Percentiles rank a stretch among this genome's conserved stretches.
Conservation (phyloP, 345 rosid species). For the Carallia brachiata region DNA sequence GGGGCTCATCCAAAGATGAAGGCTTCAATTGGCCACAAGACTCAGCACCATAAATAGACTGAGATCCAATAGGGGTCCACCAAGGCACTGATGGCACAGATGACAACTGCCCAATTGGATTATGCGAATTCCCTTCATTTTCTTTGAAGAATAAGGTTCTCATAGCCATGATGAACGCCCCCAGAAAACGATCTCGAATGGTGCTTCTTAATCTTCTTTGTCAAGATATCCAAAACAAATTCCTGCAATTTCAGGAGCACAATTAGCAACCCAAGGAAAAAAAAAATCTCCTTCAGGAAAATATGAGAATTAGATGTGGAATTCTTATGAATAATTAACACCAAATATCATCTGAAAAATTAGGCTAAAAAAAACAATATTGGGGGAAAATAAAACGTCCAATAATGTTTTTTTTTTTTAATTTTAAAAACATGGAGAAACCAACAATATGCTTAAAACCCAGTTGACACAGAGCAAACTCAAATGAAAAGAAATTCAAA, state of each 20-base stretch:
- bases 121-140: slow-evolving; percentile 53
- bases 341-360: not conserved
- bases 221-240: slow-evolving; percentile 16
- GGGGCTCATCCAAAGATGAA: slow-evolving; percentile 35
- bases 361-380: not conserved
- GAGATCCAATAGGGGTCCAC: slow-evolving; percentile 65
- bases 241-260: slow-evolving; percentile 28
- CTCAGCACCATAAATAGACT: slow-evolving; percentile 40
- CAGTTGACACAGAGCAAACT: slow-evolving; percentile 4
- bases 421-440: too few relatives aligned
- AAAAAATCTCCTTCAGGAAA: slow-evolving; percentile 1
- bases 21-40: slow-evolving; percentile 46
- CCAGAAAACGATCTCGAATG: slow-evolving; percentile 7
- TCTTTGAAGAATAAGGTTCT: slow-evolving; percentile 64
- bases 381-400: too few relatives aligned
- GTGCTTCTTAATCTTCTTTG: slow-evolving; percentile 10
- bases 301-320: not conserved
- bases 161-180: slow-evolving; percentile 52
- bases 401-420: not conserved
- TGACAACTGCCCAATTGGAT: slow-evolving; percentile 46
- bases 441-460: slow-evolving; percentile 14
- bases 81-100: slow-evolving; percentile 54
- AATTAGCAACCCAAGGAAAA: not conserved
- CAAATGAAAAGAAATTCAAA: not conserved
- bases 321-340: not conserved